Percentiles rank a stretch among this genome's conserved stretches.
phyloP scores from a whole-genome alignment of 441 rosid genomes.

The Populus hybrid region DNA sequence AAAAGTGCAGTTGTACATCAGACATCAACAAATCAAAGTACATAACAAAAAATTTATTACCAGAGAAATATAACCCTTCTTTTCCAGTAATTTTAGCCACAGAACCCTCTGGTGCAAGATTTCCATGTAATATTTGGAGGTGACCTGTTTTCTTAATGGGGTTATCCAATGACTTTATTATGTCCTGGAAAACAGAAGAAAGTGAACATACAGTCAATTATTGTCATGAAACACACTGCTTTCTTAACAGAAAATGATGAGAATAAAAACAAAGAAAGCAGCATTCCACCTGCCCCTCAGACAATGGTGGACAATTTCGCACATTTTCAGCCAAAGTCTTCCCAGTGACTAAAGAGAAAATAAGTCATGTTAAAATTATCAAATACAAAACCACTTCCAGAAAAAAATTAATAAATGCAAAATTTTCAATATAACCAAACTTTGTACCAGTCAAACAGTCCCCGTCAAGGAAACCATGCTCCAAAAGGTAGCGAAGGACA shows the following conservation, averaged over 20 bases:
- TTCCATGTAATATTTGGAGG: slow-evolving; percentile 79
- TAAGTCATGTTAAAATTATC: neutral
- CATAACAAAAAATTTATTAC: slow-evolving; percentile 30
- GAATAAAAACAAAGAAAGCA: slow-evolving; percentile 3
- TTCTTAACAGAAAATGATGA: neutral
- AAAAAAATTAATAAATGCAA: slow-evolving; percentile 8
- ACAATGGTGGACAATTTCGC: slow-evolving; percentile 56
- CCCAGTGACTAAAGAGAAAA: slow-evolving; percentile 65
- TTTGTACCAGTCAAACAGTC: slow-evolving; percentile 83
- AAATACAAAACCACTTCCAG: slow-evolving; percentile 3
- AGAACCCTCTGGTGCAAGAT: slow-evolving; percentile 94
- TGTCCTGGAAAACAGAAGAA: slow-evolving; percentile 44
- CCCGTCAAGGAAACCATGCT: slow-evolving; percentile 75
- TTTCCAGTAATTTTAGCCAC: slow-evolving; percentile 99
- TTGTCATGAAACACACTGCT: neutral
- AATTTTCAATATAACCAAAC: slow-evolving; percentile 7
- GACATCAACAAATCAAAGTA: slow-evolving; percentile 11
- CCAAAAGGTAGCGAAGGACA: slow-evolving; percentile 80
- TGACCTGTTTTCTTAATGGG: slow-evolving; percentile 97
- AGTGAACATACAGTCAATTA: neutral
- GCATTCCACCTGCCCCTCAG: slow-evolving; percentile 71
- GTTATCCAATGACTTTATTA: slow-evolving; percentile 68
- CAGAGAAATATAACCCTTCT: slow-evolving; percentile 92
- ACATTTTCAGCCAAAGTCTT: slow-evolving; percentile 87
- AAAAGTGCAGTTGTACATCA: neutral